These are phyloP conservation scores for Penicillium psychrofluorescens DNA, from an alignment of 495 filamentous ascomycete species.

Conservation along the genomic window DNA sequence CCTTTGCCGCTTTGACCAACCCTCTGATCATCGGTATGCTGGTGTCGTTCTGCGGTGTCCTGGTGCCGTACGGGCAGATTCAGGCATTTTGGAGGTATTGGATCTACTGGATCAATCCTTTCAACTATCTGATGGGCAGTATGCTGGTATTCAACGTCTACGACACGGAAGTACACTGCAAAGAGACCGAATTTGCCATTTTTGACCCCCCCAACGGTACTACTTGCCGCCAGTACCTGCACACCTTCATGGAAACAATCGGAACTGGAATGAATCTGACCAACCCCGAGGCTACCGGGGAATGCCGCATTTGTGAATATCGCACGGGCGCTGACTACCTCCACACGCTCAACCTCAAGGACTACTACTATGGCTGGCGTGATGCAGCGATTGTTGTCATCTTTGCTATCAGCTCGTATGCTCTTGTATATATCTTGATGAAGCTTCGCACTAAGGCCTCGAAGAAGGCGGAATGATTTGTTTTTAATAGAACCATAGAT, in stretches of 20 bases:
- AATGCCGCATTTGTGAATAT: slow-evolving; percentile 56
- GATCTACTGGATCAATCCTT: slow-evolving; percentile 67
- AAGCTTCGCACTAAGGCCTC: slow-evolving; percentile 35
- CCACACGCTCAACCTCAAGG: slow-evolving; percentile 25
- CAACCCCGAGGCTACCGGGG: slow-evolving; percentile 42
- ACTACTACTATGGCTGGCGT: slow-evolving; percentile 39
- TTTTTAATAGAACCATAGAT: too few species aligned
- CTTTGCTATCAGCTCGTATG: slow-evolving; percentile 39
- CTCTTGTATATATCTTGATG: slow-evolving; percentile 42
- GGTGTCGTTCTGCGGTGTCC: slow-evolving; percentile 46
- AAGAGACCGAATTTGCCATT: slow-evolving; percentile 46
- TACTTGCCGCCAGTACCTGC: slow-evolving; percentile 54
- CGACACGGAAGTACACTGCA: slow-evolving; percentile 50
- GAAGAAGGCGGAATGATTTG: slow-evolving; percentile 26
- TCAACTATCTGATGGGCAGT: slow-evolving; percentile 59
- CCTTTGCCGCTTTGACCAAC: slow-evolving; percentile 46
- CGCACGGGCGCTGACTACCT: slow-evolving; percentile 31
- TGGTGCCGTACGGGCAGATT: slow-evolving; percentile 39
- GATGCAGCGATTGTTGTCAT: slow-evolving; percentile 36
- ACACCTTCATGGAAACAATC: slow-evolving; percentile 33
- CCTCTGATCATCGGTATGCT: slow-evolving; percentile 51
- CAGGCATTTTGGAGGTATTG: slow-evolving; percentile 62
- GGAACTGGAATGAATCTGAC: slow-evolving; percentile 46
- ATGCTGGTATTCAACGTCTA: slow-evolving; percentile 52
- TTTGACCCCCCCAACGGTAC: slow-evolving; percentile 46